Evolutionary conservation across 768 basidiomycete genomes (phyloP), one percentile per base, ranked within the genome.

Genomic region (Strobilomyces confusus): DNA sequence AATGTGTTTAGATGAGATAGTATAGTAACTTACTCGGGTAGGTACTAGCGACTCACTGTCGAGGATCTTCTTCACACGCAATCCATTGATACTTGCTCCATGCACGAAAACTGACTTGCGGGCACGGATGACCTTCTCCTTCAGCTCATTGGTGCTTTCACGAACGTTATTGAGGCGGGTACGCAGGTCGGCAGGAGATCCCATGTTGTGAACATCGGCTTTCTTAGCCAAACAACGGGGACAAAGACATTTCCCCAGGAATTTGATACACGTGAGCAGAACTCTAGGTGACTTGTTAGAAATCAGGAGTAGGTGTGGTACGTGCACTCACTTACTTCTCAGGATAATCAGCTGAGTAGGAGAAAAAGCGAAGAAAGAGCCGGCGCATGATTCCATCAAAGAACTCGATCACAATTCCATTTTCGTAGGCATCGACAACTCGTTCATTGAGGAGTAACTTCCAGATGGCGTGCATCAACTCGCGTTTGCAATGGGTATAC

Each of bases 401-500:
- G 9, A 15, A 29, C 9, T n/a, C 5, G 12, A 44, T 25, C 4
- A 44, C 8, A 12, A 44, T n/a, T 4, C 29, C 29, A 4, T 29
- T 30, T 9, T 30, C 19, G 23, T 44, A 44, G n/a, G 43, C 43
- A 13, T 44, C 4, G 3, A 44, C n/a, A 30, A 29, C 29, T 9
- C 30, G 3, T 5, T 43, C 25, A 26, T 43, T 12, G 6, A 43
- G 11, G 2, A 43, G 25, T 3, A 43, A 9, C 1, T 38, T 1
- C 37, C n/a, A 20, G n/a, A 38, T 20, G 7, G 19, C 11, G 7
- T 38, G 37, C 19, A 20, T 20, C 0, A 67, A 40, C 40, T 67
- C 59, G 2, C 36, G 49, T 29, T 56, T 59, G 43, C 58, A 60
- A 22, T 65, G 61, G 2, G 61, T 58, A 3, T 26, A 11, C 37